A percentile compares a stretch with the other conserved stretches of the same genome.
Evolutionary conservation across 768 basidiomycete genomes (phyloP).

Genomic region (Chalciporus sphaerocephalus): DNA sequence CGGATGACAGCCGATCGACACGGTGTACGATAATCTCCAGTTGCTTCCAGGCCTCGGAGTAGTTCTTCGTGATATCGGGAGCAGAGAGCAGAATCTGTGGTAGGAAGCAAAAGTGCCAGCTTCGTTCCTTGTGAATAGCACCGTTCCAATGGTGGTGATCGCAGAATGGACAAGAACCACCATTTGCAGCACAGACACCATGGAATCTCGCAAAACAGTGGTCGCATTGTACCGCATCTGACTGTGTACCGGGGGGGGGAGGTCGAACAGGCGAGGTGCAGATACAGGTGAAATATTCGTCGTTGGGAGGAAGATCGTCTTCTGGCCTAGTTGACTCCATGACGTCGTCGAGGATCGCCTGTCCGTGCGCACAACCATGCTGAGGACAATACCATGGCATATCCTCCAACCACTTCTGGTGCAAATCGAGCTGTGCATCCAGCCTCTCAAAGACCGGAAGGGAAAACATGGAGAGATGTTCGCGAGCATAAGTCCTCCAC

Average conservation of each 20-base stretch:
- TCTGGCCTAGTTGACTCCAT: slow-evolving; percentile 68
- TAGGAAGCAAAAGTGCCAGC: slow-evolving; percentile 79
- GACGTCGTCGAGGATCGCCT: slow-evolving; percentile 68
- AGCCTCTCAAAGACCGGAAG: slow-evolving; percentile 71
- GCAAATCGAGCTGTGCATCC: slow-evolving; percentile 59
- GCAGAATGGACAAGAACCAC: slow-evolving; percentile 90
- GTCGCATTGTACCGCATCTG: slow-evolving; percentile 87
- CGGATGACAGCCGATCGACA: slow-evolving; percentile 66
- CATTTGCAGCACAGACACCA: slow-evolving; percentile 77
- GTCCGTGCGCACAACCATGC: slow-evolving; percentile 60
- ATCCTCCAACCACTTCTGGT: slow-evolving; percentile 67
- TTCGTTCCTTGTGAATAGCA: slow-evolving; percentile 74
- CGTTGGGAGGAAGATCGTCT: slow-evolving; percentile 72
- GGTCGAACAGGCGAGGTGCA: slow-evolving; percentile 74
- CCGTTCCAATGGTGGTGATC: slow-evolving; percentile 92
- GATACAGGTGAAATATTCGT: slow-evolving; percentile 84
- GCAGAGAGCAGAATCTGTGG: slow-evolving; percentile 66
- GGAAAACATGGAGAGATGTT: slow-evolving; percentile 68
- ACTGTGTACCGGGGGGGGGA: slow-evolving; percentile 66
- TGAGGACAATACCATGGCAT: slow-evolving; percentile 77
- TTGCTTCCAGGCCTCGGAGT: slow-evolving; percentile 77
- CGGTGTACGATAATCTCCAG: slow-evolving; percentile 77
- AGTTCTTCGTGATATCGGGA: slow-evolving; percentile 74
- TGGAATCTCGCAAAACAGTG: slow-evolving; percentile 87
- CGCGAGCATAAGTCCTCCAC: slow-evolving; percentile 69